Conservation (phyloP, 2,329 filamentous ascomycete species). For the Stagonosporopsis chrysanthemi region DNA sequence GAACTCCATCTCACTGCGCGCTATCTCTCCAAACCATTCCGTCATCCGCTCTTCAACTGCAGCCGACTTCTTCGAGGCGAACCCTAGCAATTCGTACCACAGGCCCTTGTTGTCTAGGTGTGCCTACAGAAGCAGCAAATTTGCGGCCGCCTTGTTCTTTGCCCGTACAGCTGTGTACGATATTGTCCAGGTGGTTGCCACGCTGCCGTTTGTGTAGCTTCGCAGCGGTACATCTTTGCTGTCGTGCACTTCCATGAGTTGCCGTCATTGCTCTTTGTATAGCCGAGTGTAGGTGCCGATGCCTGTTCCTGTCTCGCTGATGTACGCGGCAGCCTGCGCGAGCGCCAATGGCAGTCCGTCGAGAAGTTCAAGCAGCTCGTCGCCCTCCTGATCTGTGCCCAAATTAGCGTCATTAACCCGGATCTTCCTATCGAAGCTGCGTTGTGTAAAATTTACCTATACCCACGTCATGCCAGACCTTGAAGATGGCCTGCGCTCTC, state of each 20-base stretch:
- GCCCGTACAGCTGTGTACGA: conserved; percentile 21
- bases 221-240: neutral
- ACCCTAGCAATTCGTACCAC: conserved; percentile 25
- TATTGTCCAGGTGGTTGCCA: conserved; percentile 1
- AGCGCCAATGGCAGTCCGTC: conserved; percentile 57
- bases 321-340: conserved; percentile 56
- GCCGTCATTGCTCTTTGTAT: conserved; percentile 3
- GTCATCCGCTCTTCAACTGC: conserved; percentile 6
- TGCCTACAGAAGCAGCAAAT: conserved; percentile 30
- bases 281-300: neutral
- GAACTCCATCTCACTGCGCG: conserved; percentile 24
- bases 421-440: neutral
- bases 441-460: neutral
- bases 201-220: neutral
- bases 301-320: conserved; percentile 28
- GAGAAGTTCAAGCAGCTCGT: conserved; percentile 44
- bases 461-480: conserved; percentile 10
- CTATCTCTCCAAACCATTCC: conserved; percentile 26
- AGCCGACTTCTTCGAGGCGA: conserved; percentile 5
- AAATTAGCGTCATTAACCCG: conserved; percentile 7
- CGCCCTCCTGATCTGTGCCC: neutral
- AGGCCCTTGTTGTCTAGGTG: conserved; percentile 25
- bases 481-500: conserved; percentile 22
- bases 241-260: neutral
- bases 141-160: conserved; percentile 24